Conservation (phyloP, 495 filamentous ascomycete species). For the Trichoderma asperelloides region DNA sequence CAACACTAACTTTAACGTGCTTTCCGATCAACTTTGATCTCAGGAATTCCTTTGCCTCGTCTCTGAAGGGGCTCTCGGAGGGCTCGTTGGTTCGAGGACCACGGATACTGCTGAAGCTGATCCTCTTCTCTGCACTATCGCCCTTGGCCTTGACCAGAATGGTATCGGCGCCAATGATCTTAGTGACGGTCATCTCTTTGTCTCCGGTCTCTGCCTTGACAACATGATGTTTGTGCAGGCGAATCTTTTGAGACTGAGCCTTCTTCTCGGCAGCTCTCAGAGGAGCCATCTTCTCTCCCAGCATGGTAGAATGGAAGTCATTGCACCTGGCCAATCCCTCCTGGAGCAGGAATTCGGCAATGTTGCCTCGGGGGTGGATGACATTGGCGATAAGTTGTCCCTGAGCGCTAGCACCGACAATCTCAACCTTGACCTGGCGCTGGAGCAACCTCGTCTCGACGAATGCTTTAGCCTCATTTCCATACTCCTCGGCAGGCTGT, state of each 20-base stretch:
- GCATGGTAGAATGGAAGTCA: slow-evolving; percentile 84
- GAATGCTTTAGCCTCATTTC: slow-evolving; percentile 75
- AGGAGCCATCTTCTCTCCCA: slow-evolving; percentile 75
- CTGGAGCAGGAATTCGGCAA: slow-evolving; percentile 78
- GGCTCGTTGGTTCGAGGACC: slow-evolving; percentile 62
- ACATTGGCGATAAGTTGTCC: slow-evolving; percentile 72
- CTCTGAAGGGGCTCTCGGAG: slow-evolving; percentile 67
- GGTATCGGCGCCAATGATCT: slow-evolving; percentile 83
- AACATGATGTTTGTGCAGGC: slow-evolving; percentile 71
- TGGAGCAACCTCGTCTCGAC: slow-evolving; percentile 79
- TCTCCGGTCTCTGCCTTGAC: slow-evolving; percentile 51
- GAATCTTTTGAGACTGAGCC: slow-evolving; percentile 64
- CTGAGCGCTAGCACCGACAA: slow-evolving; percentile 82
- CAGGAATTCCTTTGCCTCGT: slow-evolving; percentile 93
- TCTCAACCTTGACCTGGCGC: slow-evolving; percentile 67
- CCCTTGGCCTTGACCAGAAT: slow-evolving; percentile 75
- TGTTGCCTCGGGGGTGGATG: slow-evolving; percentile 81
- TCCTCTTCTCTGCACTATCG: slow-evolving; percentile 68
- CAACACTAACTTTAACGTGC: slow-evolving; percentile 75
- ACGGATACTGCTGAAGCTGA: slow-evolving; percentile 85
- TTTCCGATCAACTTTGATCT: slow-evolving; percentile 93
- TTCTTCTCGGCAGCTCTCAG: slow-evolving; percentile 81
- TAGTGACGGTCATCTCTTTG: slow-evolving; percentile 69
- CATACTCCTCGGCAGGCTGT: slow-evolving; percentile 77
- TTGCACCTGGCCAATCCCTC: slow-evolving; percentile 85